Evolutionary conservation across 192 early-diverging fungal species (phyloP).

Genomic region (Backusella morwellensis): DNA sequence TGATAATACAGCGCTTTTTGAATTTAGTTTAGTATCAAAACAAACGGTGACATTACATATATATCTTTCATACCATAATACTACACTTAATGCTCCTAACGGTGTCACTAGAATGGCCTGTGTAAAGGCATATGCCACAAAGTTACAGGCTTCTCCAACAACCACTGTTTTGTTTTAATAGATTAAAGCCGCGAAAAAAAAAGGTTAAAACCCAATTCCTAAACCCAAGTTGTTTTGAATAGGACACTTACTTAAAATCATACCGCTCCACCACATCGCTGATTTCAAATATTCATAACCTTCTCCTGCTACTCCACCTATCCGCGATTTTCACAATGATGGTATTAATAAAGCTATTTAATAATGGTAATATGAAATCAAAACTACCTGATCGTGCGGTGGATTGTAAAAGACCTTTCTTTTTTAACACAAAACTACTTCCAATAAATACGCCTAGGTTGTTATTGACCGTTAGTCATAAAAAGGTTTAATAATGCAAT

Average conservation of each 20-base stretch:
- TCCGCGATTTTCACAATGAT: neutral
- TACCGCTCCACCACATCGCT: slow-evolving; percentile 56
- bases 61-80: slow-evolving; percentile 58
- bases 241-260: slow-evolving; percentile 48
- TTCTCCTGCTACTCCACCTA: slow-evolving; percentile 48
- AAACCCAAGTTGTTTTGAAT: neutral
- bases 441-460: slow-evolving; percentile 80
- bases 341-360: neutral
- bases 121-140: slow-evolving; percentile 96
- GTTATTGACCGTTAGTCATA: neutral
- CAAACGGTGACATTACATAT: neutral
- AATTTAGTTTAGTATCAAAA: neutral
- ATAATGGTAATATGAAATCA: neutral
- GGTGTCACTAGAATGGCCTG: slow-evolving; percentile 97
- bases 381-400: slow-evolving; percentile 49
- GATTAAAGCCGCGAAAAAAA: neutral
- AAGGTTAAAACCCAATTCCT: neutral
- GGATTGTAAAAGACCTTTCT: slow-evolving; percentile 87
- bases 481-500: neutral
- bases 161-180: slow-evolving; percentile 57
- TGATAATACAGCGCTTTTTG: slow-evolving; percentile 67
- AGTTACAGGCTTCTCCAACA: slow-evolving; percentile 91
- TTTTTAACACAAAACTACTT: slow-evolving; percentile 91
- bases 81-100: slow-evolving; percentile 89
- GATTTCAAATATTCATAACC: slow-evolving; percentile 54